A percentile compares a stretch with the other conserved stretches of the same genome.
These are phyloP conservation scores for Starmera quercuum DNA, from an alignment of 805 yeast species.

Conservation along the genomic window DNA sequence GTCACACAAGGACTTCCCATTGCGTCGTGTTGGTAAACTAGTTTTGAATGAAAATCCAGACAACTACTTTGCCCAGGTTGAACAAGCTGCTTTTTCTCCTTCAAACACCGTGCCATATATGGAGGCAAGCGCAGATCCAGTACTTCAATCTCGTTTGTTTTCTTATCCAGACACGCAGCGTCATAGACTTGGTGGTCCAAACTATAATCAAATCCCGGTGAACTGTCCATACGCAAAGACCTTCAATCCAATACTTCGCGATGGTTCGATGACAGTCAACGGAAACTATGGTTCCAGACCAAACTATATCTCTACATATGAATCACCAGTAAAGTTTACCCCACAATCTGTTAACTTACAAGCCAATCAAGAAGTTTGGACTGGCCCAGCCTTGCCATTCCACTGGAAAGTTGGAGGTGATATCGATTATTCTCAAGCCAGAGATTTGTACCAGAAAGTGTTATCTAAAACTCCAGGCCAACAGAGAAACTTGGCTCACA, in stretches of 20 bases:
- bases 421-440: constrained; percentile 71
- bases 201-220: constrained; percentile 82
- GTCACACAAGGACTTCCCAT: constrained; percentile 83
- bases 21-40: constrained; percentile 78
- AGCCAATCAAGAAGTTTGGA: constrained; percentile 73
- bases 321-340: constrained; percentile 23
- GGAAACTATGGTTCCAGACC: constrained; percentile 75
- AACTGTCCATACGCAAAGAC: constrained; percentile 66
- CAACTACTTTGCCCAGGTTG: constrained; percentile 83
- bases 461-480: constrained; percentile 73
- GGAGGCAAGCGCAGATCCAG: constrained; percentile 81
- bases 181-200: constrained; percentile 64
- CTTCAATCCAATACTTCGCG: constrained; percentile 70
- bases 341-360: constrained; percentile 28
- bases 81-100: constrained; percentile 82
- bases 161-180: constrained; percentile 84
- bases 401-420: constrained; percentile 74
- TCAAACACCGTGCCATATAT: constrained; percentile 79
- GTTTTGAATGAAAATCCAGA: constrained; percentile 76
- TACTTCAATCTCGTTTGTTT: constrained; percentile 71
- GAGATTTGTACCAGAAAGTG: constrained; percentile 63
- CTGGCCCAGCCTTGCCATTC: constrained; percentile 75
- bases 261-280: constrained; percentile 66
- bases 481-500: constrained; percentile 77
- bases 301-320: constrained; percentile 56